A percentile compares a stretch with the other conserved stretches of the same genome.
These are phyloP conservation scores for sweet orange (Citrus sinensis) DNA, from an alignment of 345 rosid species.

Conservation along the genomic window DNA sequence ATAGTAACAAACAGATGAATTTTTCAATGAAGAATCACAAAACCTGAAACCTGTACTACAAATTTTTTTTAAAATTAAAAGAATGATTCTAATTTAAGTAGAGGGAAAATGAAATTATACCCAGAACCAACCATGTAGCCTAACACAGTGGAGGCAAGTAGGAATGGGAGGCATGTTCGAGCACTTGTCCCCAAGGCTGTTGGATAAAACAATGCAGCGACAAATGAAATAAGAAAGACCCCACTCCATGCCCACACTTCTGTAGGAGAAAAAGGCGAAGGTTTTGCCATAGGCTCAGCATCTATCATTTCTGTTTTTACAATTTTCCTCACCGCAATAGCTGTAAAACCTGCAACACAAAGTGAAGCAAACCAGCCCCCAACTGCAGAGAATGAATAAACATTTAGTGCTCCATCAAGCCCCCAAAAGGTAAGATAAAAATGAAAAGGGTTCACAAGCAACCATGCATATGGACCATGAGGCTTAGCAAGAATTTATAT, in stretches of 20 bases:
- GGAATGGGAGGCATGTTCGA: conserved; percentile 83
- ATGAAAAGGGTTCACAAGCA: neutral
- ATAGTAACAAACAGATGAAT: neutral
- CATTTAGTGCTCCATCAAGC: neutral
- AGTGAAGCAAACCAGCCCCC: conserved; percentile 97
- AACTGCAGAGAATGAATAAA: conserved; percentile 37
- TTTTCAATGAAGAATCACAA: neutral
- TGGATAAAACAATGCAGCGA: conserved; percentile 59
- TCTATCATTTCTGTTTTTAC: conserved; percentile 84
- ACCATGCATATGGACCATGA: neutral
- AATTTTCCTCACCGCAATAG: conserved; percentile 75
- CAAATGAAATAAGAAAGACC: conserved; percentile 66
- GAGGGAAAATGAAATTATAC: conserved; percentile 36
- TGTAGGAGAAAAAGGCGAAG: conserved; percentile 65
- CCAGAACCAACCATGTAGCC: conserved; percentile 87
- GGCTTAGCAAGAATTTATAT: neutral
- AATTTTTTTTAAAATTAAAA: neutral
- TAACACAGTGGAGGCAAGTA: conserved; percentile 83
- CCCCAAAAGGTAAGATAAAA: neutral
- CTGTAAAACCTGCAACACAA: conserved; percentile 84
- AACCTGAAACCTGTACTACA: neutral
- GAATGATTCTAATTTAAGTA: neutral
- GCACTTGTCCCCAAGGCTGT: conserved; percentile 74
- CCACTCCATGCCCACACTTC: conserved; percentile 86
- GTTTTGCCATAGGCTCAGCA: conserved; percentile 91